A percentile compares a stretch with the other conserved stretches of the same genome.
Conservation (phyloP, 164 flowering plant genomes). For the Vitis vinifera region ASM3070453v1 NC_081812.1:22273501-22274000, state of each 20-base stretch:
- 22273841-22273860: conserved; percentile 68
- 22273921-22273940: conserved; percentile 62
- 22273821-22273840: conserved; percentile 90
- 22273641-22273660: too few species aligned
- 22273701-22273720: not conserved
- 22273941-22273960: conserved; percentile 58
- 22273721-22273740: not conserved
- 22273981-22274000: conserved; percentile 55
- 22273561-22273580: too few species aligned
- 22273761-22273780: conserved; percentile 3
- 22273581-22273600: too few species aligned
- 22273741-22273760: not conserved
- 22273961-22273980: conserved; percentile 66
- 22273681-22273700: not conserved
- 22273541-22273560: too few species aligned
- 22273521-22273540: too few species aligned
- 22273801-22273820: conserved; percentile 85
- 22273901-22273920: conserved; percentile 52
- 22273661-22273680: too few species aligned
- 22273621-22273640: too few species aligned
- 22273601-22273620: too few species aligned
- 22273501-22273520: too few species aligned
- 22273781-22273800: conserved; percentile 76
- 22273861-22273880: conserved; percentile 47
- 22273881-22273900: conserved; percentile 61